These are phyloP conservation scores for Cardamine chenopodiifolia DNA, from an alignment of 345 rosid species.

Conservation along the genomic window DNA sequence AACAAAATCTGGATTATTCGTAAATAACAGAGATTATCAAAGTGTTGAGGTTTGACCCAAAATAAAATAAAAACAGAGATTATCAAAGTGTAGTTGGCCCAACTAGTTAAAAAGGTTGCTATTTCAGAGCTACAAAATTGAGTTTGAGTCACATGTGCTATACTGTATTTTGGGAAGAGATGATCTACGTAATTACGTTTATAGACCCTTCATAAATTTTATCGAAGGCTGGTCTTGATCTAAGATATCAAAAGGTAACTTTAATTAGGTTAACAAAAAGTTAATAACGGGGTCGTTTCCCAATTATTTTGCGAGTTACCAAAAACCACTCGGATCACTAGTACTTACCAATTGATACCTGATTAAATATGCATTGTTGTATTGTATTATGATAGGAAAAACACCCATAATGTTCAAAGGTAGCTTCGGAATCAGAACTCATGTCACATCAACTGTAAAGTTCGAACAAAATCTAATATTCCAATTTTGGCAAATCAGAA, in stretches of 20 bases:
- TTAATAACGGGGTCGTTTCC: neutral
- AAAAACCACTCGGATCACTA: neutral
- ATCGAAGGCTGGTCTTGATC: neutral
- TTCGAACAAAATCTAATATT: conserved; percentile 38
- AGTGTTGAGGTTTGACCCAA: too few species aligned
- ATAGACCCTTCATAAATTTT: neutral
- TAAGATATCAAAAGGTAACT: too few species aligned
- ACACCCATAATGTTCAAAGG: neutral
- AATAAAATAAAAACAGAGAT: too few species aligned
- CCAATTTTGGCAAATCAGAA: conserved; percentile 43
- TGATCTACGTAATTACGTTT: neutral
- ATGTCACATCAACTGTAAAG: conserved; percentile 34
- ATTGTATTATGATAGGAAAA: conserved; percentile 8
- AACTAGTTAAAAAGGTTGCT: neutral
- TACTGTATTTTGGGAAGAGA: neutral
- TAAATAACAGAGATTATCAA: neutral
- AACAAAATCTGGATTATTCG: neutral
- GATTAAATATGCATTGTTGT: neutral
- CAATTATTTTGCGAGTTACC: neutral
- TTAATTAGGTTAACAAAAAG: neutral
- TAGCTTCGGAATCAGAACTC: conserved; percentile 28
- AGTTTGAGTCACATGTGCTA: neutral
- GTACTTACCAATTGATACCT: neutral
- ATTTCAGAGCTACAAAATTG: neutral
- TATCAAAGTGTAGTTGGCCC: neutral